Percentiles rank a stretch among this genome's conserved stretches.
phyloP scores from a whole-genome alignment of 306 rosid species.

The Cicer pinnatifidum region DNA sequence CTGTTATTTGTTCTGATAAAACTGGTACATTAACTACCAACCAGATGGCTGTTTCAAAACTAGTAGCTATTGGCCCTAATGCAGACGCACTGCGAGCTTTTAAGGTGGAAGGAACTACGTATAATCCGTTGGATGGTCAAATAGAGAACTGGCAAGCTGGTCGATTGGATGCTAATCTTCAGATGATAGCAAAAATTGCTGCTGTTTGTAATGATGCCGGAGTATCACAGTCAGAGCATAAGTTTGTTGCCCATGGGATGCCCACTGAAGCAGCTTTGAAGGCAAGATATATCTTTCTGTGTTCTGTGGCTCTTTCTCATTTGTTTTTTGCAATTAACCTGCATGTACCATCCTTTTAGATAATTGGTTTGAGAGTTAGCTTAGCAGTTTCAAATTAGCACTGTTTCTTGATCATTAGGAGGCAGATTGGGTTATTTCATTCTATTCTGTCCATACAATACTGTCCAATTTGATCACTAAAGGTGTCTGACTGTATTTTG shows the following conservation, averaged over 20 bases:
- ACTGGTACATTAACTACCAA: slow-evolving; percentile 67
- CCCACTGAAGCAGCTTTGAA: slow-evolving; percentile 85
- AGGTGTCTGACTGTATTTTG: slow-evolving; percentile 39
- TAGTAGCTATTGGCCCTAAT: slow-evolving; percentile 66
- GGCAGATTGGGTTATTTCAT: background rate
- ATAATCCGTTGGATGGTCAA: slow-evolving; percentile 69
- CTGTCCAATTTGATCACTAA: background rate
- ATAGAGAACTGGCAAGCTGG: slow-evolving; percentile 65
- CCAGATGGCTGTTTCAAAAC: slow-evolving; percentile 78
- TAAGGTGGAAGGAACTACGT: slow-evolving; percentile 78
- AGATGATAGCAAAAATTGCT: slow-evolving; percentile 70
- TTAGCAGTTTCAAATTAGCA: slow-evolving; percentile 31
- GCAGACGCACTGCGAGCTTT: slow-evolving; percentile 54
- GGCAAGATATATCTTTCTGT: slow-evolving; percentile 42
- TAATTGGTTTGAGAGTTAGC: background rate
- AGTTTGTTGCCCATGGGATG: slow-evolving; percentile 69
- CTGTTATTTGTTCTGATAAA: slow-evolving; percentile 66
- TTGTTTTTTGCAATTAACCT: background rate
- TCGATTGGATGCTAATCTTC: slow-evolving; percentile 70
- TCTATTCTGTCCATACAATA: background rate
- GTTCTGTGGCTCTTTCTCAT: background rate
- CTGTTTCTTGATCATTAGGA: slow-evolving; percentile 13
- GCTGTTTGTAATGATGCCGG: slow-evolving; percentile 78
- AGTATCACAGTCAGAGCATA: slow-evolving; percentile 56
- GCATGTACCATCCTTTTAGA: slow-evolving; percentile 8